A percentile compares a stretch with the other conserved stretches of the same genome.
Evolutionary conservation across 208 protist species (phyloP).

Genomic region (Leptomonas seymouri): DNA sequence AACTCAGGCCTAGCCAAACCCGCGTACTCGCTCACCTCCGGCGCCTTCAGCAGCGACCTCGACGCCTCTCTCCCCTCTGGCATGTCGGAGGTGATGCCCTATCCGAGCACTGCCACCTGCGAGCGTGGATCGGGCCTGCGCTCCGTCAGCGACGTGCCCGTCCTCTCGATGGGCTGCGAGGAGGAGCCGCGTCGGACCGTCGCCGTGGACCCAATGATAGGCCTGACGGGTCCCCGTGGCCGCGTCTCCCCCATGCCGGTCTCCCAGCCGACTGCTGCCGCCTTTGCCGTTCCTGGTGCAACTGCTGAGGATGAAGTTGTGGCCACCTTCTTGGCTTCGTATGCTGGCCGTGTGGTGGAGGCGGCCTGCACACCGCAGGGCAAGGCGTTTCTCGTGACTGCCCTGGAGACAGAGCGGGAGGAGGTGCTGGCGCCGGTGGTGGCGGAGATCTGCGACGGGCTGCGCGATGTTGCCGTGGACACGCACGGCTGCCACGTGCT

Average conservation of each 20-base stretch:
- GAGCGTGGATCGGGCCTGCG: conserved; percentile 17
- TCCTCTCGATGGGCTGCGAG: conserved; percentile 28
- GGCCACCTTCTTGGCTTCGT: conserved; percentile 22
- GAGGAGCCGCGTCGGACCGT: background rate
- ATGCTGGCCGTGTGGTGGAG: conserved; percentile 55
- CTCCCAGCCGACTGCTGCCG: conserved; percentile 2
- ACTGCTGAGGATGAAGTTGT: conserved; percentile 20
- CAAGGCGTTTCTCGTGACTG: conserved; percentile 52
- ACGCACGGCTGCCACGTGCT: conserved; percentile 79
- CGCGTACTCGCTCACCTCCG: conserved; percentile 12
- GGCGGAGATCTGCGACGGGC: conserved; percentile 49
- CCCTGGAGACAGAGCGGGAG: conserved; percentile 52
- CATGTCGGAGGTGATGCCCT: background rate
- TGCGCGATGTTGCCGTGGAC: conserved; percentile 71
- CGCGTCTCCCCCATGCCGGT: conserved; percentile 2
- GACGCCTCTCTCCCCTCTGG: conserved; percentile 13
- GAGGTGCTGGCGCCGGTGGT: conserved; percentile 49
- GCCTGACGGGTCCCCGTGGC: background rate
- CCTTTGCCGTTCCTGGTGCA: background rate
- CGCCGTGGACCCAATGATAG: background rate
- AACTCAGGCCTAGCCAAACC: background rate
- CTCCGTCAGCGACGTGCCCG: conserved; percentile 30
- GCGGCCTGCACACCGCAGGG: conserved; percentile 60
- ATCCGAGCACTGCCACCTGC: background rate
- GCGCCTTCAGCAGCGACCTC: conserved; percentile 8